Evolutionary conservation across 169 alveolate species (phyloP), one percentile per base, ranked within the genome.

Genomic region (Plasmodium billcollinsi): DNA sequence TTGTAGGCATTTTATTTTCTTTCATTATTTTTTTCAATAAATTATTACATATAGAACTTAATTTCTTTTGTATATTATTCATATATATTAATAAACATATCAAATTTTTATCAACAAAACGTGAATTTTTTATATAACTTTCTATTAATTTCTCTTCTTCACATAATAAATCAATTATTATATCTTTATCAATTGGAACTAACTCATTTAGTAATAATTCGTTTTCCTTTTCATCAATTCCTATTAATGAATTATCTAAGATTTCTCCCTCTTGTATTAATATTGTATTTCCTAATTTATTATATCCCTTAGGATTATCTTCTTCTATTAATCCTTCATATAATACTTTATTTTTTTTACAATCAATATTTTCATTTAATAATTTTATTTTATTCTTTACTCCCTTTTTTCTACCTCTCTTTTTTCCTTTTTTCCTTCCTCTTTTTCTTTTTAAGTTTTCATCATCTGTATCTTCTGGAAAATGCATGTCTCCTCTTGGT

Each of bases 181-280:
- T 83, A 50, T 83, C 91, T 26, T 83, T 83, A 83, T 83, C 91
- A 18, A 83, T 83, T 2, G 91, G 85, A 9, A 83, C 72, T 18
- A 43, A 6, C 4, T 70, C 91, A 18, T 21, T 56, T 1, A 39
- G 52, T n/a, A 83, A 21, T 11, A 83, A 47, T 50, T 78, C 89
- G 4, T 66, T 78, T 52, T 78, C 89, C 14, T 71, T 65, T 21
- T 62, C 71, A 7, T 73, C 86, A 0, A 43, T 47, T 43, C 61
- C 20, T 5, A 5, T 4, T 39, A 39, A 39, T 39, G 47, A 39
- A 39, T 39, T 39, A 39, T 39, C 9, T 39, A 39, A 39, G 0
- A 5, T 2, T 43, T 56, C 74, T 15, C 15, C 12, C 3, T 66
- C 90, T 6, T 11, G 24, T 0, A 14, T 58, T 20, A 78, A 29